phyloP scores from a whole-genome alignment of 2,329 filamentous ascomycete species.

The Neurospora sp. region DNA sequence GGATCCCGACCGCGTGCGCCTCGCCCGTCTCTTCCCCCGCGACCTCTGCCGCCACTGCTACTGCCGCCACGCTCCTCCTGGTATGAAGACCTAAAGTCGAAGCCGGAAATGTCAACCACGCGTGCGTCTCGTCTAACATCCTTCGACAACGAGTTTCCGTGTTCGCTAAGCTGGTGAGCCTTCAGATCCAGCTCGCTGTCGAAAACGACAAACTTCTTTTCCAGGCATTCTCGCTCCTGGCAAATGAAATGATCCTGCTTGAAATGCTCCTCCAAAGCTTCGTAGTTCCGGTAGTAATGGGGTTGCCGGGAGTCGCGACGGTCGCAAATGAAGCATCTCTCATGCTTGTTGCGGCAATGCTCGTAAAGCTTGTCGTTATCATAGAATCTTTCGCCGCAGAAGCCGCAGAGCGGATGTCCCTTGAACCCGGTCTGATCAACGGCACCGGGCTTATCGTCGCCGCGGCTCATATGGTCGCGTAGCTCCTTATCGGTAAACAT shows the following conservation, averaged over 20 bases:
- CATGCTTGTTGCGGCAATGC: conserved; percentile 89
- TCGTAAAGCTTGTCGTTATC: conserved; percentile 90
- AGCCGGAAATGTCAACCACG: conserved; percentile 75
- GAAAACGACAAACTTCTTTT: conserved; percentile 98
- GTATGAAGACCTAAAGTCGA: conserved; percentile 70
- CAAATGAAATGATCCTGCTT: conserved; percentile 80
- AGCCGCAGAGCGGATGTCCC: conserved; percentile 88
- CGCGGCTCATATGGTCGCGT: conserved; percentile 77
- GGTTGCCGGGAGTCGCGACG: conserved; percentile 58
- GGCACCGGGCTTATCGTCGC: conserved; percentile 83
- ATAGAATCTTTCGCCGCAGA: conserved; percentile 88
- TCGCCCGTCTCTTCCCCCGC: background rate
- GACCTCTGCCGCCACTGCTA: conserved; percentile 17
- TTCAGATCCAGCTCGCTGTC: conserved; percentile 91
- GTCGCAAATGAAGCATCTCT: conserved; percentile 92
- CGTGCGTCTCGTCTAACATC: conserved; percentile 74
- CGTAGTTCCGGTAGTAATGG: conserved; percentile 87
- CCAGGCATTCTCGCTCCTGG: conserved; percentile 73
- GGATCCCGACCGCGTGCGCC: conserved; percentile 65
- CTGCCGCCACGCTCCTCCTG: conserved; percentile 46
- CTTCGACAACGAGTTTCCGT: conserved; percentile 72
- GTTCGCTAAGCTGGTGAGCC: conserved; percentile 77
- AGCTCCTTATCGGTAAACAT: conserved; percentile 76
- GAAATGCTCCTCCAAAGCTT: conserved; percentile 79
- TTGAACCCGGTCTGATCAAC: conserved; percentile 92